phyloP scores from a whole-genome alignment of 768 basidiomycete genomes.

The Hericium erinaceus region DNA sequence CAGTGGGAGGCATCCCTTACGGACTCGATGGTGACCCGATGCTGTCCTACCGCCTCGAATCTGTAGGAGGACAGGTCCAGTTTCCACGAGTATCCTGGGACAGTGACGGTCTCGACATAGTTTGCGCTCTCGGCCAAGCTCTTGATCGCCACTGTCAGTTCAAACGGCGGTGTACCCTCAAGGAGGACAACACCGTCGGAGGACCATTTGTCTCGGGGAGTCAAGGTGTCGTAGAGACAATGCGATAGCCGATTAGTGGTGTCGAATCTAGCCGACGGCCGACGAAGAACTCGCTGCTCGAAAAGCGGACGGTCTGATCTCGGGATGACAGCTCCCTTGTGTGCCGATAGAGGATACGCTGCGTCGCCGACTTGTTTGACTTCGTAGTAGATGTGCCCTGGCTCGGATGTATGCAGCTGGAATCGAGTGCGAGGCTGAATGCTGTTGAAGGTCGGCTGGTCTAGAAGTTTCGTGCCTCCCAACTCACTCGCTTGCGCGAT shows the following conservation, averaged over 20 bases:
- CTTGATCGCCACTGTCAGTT: constrained; percentile 62
- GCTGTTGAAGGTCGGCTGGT: constrained; percentile 76
- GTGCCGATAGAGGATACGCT: constrained; percentile 70
- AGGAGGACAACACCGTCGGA: constrained; percentile 58
- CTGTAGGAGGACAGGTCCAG: constrained; percentile 58
- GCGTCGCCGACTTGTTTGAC: constrained; percentile 84
- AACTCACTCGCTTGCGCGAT: constrained; percentile 60
- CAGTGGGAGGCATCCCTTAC: constrained; percentile 78
- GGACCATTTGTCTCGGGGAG: constrained; percentile 40
- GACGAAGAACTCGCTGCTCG: constrained; percentile 75
- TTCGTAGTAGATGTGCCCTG: constrained; percentile 83
- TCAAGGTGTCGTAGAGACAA: constrained; percentile 65
- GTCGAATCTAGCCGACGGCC: constrained; percentile 76
- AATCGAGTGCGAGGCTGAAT: constrained; percentile 74
- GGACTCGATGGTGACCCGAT: constrained; percentile 69
- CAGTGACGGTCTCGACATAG: constrained; percentile 43
- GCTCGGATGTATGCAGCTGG: constrained; percentile 66
- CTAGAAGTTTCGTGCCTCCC: constrained; percentile 62
- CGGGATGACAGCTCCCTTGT: constrained; percentile 53
- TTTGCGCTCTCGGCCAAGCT: constrained; percentile 66
- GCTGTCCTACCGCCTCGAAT: constrained; percentile 74
- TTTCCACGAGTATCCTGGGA: constrained; percentile 53
- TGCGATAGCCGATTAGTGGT: constrained; percentile 56
- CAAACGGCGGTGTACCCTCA: constrained; percentile 83
- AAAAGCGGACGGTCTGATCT: constrained; percentile 63